Evolutionary conservation across 805 yeast genomes (phyloP).

Genomic region (Candida ipomoeae): DNA sequence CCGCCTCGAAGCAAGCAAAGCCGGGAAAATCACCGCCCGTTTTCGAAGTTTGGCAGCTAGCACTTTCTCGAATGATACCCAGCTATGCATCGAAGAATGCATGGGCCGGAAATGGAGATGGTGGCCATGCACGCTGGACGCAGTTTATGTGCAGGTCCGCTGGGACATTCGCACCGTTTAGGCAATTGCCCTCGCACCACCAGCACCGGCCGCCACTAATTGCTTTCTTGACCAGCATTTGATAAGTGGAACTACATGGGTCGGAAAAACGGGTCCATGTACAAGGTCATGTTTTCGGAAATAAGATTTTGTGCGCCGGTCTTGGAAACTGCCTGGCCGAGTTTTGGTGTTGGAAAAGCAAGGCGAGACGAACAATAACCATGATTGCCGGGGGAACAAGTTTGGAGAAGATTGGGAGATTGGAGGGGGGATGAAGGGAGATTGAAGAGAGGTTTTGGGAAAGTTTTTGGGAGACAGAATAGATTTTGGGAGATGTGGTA

Average conservation of each 20-base stretch:
- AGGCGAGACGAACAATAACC: too few species aligned
- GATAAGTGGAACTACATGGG: not conserved
- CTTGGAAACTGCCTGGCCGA: too few species aligned
- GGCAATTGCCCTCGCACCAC: constrained; percentile 1
- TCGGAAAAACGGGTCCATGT: too few species aligned
- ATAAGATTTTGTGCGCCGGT: too few species aligned
- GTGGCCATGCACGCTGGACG: not conserved
- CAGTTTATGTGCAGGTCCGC: constrained; percentile 1
- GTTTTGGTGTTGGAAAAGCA: too few species aligned
- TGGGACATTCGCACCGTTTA: constrained; percentile 1
- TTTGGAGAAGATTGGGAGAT: too few species aligned
- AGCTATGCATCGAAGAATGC: not conserved
- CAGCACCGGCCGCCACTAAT: not conserved
- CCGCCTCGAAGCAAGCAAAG: not conserved
- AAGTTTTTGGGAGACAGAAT: too few species aligned
- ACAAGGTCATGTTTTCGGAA: too few species aligned
- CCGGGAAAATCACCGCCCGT: not conserved
- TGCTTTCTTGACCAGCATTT: not conserved
- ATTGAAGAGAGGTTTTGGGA: too few species aligned
- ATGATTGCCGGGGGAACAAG: too few species aligned
- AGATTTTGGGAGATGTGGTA: too few species aligned
- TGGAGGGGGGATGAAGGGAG: too few species aligned
- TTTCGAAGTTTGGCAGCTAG: not conserved
- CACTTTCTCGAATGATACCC: not conserved
- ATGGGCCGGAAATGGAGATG: not conserved